Evolutionary conservation across 768 basidiomycete species (phyloP).

Genomic region (Russula sp.): DNA sequence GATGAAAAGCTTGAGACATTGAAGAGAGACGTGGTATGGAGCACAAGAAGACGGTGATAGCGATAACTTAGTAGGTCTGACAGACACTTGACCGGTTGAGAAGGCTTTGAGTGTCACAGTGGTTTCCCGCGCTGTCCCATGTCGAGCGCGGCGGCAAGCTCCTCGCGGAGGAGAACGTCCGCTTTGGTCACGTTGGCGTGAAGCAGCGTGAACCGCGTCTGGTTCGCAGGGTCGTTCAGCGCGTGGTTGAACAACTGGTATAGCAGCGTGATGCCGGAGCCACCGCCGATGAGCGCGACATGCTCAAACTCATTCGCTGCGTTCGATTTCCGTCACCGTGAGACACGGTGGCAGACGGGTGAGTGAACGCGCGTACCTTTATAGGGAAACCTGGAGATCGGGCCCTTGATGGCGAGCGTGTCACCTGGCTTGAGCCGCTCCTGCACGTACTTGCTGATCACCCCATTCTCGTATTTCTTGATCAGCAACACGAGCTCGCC

Average conservation of each 20-base stretch:
- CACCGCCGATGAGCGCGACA: conserved; percentile 60
- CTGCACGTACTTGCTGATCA: conserved; percentile 80
- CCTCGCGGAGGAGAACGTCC: too few relatives aligned
- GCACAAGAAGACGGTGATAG: too few relatives aligned
- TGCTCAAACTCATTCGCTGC: conserved; percentile 79
- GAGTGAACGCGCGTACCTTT: conserved; percentile 44
- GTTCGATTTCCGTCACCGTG: too few relatives aligned
- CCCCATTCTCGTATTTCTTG: conserved; percentile 40
- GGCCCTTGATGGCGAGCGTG: conserved; percentile 82
- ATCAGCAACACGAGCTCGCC: not conserved
- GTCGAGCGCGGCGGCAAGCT: conserved; percentile 18
- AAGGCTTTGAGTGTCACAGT: too few relatives aligned
- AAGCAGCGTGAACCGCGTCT: conserved; percentile 89
- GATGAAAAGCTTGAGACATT: too few relatives aligned
- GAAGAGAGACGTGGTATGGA: too few relatives aligned
- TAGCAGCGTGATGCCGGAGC: conserved; percentile 54
- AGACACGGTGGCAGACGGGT: too few relatives aligned
- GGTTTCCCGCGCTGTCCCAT: too few relatives aligned
- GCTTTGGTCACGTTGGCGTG: conserved; percentile 56
- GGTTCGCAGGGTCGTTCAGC: conserved; percentile 37
- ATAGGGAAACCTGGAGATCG: conserved; percentile 82
- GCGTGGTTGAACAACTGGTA: conserved; percentile 79
- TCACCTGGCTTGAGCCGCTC: conserved; percentile 70
- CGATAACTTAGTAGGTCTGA: too few relatives aligned
- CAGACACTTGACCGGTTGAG: too few relatives aligned